Base-by-base conservation (phyloP, 208 protist species). In the Wallacemonas sp. region DNA sequence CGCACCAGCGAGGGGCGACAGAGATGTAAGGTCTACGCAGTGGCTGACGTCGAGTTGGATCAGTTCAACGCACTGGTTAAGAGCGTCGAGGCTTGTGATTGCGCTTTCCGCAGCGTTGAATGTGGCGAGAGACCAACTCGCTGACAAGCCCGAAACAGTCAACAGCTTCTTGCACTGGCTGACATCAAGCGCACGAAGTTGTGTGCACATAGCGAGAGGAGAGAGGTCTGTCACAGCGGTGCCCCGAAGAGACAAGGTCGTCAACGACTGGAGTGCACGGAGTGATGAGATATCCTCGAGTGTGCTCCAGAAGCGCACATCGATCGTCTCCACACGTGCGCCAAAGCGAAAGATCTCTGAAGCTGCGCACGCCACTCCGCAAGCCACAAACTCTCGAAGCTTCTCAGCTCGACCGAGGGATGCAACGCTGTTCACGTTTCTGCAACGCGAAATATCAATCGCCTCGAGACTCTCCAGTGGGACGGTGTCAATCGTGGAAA, bases 21-120 rank as follows among this genome's bases (percentile, higher is more conserved):
- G 17, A 17, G 41, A 36, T 22, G 6, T 6, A 24, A 53, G 45
- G 31, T 11, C 27, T 6, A 28, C 1, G 44, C 61, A 66, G 12
- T 26, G 22, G 19, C 26, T 30, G 27, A 66, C 26, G 31, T 55
- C 15, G 11, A 66, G 31, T 4, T 12, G 15, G 28, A 42, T 45
- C 21, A 66, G 30, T 17, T 33, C 2, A 5, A 22, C 21, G 58
- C 58, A 63, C 14, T 15, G 61, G 22, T 54, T 2, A 24, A 66
- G 61, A 2, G n/a, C 44, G 2, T 34, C 33, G 2, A 54, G n/a
- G 4, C 8, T 3, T 31, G 42, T 6, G 26, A 54, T 31, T 17
- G 17, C 42, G 46, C 58, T 63, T 9, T 49, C 58, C 3, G 34
- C 5, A 4, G 45, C 44, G 31, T 66, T 45, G 2, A 66, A 2